Percentiles rank a stretch among this genome's conserved stretches.
Evolutionary conservation across 108 stramenopile species (phyloP).

Genomic region (Pinguiococcus pyrenoidosus): DNA sequence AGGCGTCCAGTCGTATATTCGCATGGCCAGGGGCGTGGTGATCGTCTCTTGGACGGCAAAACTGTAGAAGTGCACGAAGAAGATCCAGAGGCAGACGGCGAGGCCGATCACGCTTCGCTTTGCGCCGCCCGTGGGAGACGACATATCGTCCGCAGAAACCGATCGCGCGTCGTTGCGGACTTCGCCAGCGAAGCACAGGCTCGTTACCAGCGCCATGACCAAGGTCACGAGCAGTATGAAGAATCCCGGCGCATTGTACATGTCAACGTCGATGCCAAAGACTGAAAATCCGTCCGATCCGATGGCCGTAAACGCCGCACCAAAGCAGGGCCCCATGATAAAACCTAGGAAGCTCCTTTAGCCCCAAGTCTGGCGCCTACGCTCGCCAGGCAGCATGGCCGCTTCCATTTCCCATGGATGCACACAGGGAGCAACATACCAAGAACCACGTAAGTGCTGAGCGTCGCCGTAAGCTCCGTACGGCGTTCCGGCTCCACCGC

Average conservation of each 20-base stretch:
- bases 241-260: slow-evolving; percentile 29
- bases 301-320: slow-evolving; percentile 25
- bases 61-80: slow-evolving; percentile 35
- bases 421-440: too few species aligned
- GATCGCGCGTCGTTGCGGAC: too few species aligned
- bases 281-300: slow-evolving; percentile 22
- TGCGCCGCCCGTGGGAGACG: too few species aligned
- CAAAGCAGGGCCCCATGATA: slow-evolving; percentile 28
- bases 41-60: slow-evolving; percentile 40
- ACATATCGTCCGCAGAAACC: too few species aligned
- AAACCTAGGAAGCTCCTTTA: too few species aligned
- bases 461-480: slow-evolving; percentile 23
- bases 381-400: too few species aligned
- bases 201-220: slow-evolving; percentile 23
- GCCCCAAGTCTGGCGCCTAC: too few species aligned
- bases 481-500: slow-evolving; percentile 13
- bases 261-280: slow-evolving; percentile 11
- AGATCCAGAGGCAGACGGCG: slow-evolving; percentile 18
- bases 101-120: slow-evolving; percentile 22
- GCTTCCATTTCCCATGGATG: too few species aligned
- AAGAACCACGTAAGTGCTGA: slow-evolving; percentile 30
- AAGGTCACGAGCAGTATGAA: slow-evolving; percentile 16
- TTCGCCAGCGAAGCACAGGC: too few species aligned
- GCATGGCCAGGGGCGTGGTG: slow-evolving; percentile 20
- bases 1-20: slow-evolving; percentile 14